Evolutionary conservation across 2,329 filamentous ascomycete genomes (phyloP), one percentile per base, ranked within the genome.

Genomic region (Talaromyces sp.): DNA sequence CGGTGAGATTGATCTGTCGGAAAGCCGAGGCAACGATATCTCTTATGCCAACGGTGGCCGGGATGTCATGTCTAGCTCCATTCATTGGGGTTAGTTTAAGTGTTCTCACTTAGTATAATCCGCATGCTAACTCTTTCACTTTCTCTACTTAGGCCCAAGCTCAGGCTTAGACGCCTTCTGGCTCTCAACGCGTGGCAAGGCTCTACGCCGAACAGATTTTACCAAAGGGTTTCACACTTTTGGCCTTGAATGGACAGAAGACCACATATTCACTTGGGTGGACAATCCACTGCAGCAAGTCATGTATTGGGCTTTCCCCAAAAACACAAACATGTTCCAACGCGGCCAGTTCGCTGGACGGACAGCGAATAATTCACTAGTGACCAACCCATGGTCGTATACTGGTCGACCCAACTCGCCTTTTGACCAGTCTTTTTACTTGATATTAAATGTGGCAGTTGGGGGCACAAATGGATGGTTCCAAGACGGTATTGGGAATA

Each of bases 1-100:
- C 65, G 84, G 84, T 27, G 84, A 86, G 70, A 86, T 86, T 62
- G 84, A 86, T 71, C 82, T 86, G 49, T 77, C 79, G 67, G 83
- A 85, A 72, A 74, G 76, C 37, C 75, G 82, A 35, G 84, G 84
- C 54, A 85, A 86, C 68, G 71, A 74, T 35, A 60, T 66, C 13
- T 61, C 39, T 39, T 66, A 66, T 19, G 16, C 43, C 19, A 41
- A 57, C 33, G 64, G 64, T 31, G 64, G 64, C 50, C 64, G 64
- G 3, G 64, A 66, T 58, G 22, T 24, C 43, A 35, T 66, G 71
- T 72, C 27, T 69, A 70, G 54, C 66, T 69, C 33, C 81, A 81
- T 68, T 63, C 70, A 43, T 71, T 66, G 64, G 64, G 64, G 64
- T 76, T 24, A 75, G 75, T 43, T 82, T 82, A 16, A 76, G 79